Base-by-base conservation (phyloP, 169 alveolate species). In the Eimeria falciformis region DNA sequence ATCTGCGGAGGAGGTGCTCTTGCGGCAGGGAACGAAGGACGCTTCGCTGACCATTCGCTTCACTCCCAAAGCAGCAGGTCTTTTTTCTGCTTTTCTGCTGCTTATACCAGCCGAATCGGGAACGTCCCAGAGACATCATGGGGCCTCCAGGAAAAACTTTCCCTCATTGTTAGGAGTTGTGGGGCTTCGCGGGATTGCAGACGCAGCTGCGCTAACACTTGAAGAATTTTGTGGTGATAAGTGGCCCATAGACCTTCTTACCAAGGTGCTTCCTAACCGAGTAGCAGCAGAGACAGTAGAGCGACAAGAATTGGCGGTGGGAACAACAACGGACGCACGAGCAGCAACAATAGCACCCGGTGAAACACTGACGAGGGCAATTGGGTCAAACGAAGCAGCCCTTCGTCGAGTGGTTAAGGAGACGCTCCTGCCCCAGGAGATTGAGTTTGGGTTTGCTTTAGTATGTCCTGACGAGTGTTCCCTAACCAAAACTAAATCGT, bases 151-250 rank as follows among this genome's bases (percentile, higher is more conserved):
- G 2, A 53, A 17, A 21, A 71, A 7, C 1, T 33, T 18, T n/a
- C n/a, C 53, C 5, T 4, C 43, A 18, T 27, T 14, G 14, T 71
- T 78, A 14, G 88, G 73, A 3, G 3, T 27, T 2, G 73, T 78
- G 12, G 88, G 53, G 33, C 88, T 78, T 27, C 58, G 53, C 2
- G 88, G 88, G 62, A 21, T 27, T 6, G 88, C 88, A 5, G 88
- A 78, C 47, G 88, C 73, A 17, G 88, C 73, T 53, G 88, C 88
- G 0, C 33, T 78, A 53, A 78, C 88, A 5, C 88, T 78, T 5
- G 53, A 53, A 18, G 88, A 78, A 9, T 78, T 78, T 50, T 78
- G 88, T 23, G 73, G 73, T 12, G 50, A 14, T 40, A 46, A 7
- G 56, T 78, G 46, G 88, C 75, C 88, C 23, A 7, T 14, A 3